Evolutionary conservation across 805 yeast genomes (phyloP).

Genomic region (Candida michaelii): DNA sequence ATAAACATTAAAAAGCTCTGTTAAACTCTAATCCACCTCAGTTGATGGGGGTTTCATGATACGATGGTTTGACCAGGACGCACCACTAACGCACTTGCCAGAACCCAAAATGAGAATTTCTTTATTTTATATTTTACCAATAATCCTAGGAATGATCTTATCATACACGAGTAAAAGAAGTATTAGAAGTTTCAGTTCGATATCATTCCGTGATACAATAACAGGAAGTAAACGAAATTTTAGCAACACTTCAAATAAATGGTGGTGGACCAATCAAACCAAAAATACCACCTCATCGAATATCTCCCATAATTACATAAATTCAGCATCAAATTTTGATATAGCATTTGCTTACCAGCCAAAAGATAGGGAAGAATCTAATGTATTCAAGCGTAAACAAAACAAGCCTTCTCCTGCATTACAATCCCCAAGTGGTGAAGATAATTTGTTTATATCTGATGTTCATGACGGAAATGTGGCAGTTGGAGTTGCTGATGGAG

Average conservation of each 20-base stretch:
- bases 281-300: slow-evolving; percentile 14
- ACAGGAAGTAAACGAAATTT: slow-evolving; percentile 15
- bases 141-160: slow-evolving; percentile 15
- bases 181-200: slow-evolving; percentile 2
- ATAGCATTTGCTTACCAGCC: slow-evolving; percentile 74
- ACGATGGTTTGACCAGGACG: neutral
- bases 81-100: neutral
- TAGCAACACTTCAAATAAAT: slow-evolving; percentile 19
- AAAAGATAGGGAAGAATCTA: slow-evolving; percentile 59
- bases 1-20: too few species aligned
- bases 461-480: slow-evolving; percentile 43
- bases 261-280: slow-evolving; percentile 16
- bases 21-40: too few species aligned
- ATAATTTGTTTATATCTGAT: slow-evolving; percentile 59
- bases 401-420: slow-evolving; percentile 39
- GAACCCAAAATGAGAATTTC: slow-evolving; percentile 3
- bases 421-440: slow-evolving; percentile 66
- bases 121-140: slow-evolving; percentile 7
- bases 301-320: slow-evolving; percentile 7
- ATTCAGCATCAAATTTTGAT: slow-evolving; percentile 37
- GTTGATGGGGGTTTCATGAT: too few species aligned
- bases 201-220: neutral
- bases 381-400: slow-evolving; percentile 34
- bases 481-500: slow-evolving; percentile 93
- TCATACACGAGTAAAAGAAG: slow-evolving; percentile 10